Evolutionary conservation across 2,329 filamentous ascomycete genomes (phyloP).

Genomic region (Cladorrhinum sp.): DNA sequence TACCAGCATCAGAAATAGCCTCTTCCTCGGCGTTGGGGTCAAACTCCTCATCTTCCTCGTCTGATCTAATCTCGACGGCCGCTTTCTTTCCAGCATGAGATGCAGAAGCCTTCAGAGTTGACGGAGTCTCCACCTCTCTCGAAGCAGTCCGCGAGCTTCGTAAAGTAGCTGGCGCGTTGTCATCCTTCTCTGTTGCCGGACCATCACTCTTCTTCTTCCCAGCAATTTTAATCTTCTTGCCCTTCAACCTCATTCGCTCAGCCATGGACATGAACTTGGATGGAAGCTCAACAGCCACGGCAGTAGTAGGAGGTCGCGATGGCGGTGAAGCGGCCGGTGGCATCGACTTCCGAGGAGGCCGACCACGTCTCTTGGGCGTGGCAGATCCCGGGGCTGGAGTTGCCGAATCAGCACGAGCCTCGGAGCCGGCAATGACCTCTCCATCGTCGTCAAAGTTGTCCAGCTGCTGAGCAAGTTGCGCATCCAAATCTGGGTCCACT

Average conservation of each 20-base stretch:
- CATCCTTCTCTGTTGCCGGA: neutral
- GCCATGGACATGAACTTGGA: slow-evolving; percentile 51
- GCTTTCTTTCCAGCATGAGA: neutral
- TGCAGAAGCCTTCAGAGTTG: neutral
- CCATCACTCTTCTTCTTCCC: slow-evolving; percentile 32
- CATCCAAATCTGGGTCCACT: slow-evolving; percentile 36
- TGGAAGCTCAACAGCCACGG: slow-evolving; percentile 13
- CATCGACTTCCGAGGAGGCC: slow-evolving; percentile 29
- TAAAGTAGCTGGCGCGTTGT: neutral
- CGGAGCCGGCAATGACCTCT: slow-evolving; percentile 23
- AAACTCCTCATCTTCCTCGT: slow-evolving; percentile 22
- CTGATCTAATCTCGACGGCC: neutral
- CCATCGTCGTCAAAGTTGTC: slow-evolving; percentile 26
- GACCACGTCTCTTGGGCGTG: slow-evolving; percentile 33
- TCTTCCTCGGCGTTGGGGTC: slow-evolving; percentile 24
- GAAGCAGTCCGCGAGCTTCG: neutral
- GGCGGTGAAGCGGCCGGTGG: neutral
- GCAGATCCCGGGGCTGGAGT: neutral
- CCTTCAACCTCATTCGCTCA: slow-evolving; percentile 53
- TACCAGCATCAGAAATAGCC: slow-evolving; percentile 19
- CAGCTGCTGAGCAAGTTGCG: slow-evolving; percentile 35
- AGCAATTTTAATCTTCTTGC: slow-evolving; percentile 53
- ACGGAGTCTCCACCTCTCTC: neutral
- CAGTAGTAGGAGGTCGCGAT: neutral
- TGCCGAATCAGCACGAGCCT: slow-evolving; percentile 3